These are phyloP conservation scores for Aristolochia fimbriata DNA, from an alignment of 164 flowering plant species.

Conservation along the genomic window DNA sequence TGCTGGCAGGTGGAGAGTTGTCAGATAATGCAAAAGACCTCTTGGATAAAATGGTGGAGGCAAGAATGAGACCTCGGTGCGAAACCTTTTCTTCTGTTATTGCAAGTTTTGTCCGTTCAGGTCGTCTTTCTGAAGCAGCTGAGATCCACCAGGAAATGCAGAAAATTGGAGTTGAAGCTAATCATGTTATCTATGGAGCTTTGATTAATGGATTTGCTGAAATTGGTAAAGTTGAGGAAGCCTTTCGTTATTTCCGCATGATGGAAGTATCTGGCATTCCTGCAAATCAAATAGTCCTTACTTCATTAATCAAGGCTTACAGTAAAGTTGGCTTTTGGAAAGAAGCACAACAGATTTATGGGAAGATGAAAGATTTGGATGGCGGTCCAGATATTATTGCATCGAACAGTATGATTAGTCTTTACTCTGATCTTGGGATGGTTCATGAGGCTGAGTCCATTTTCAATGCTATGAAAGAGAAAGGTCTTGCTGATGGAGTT, in stretches of 20 bases:
- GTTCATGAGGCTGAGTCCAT: slow-evolving; percentile 57
- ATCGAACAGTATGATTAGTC: slow-evolving; percentile 68
- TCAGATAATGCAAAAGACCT: slow-evolving; percentile 46
- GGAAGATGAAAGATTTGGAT: slow-evolving; percentile 39
- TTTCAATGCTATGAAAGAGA: slow-evolving; percentile 42
- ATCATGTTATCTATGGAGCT: slow-evolving; percentile 75
- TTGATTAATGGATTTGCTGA: slow-evolving; percentile 81
- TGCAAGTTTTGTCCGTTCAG: slow-evolving; percentile 49
- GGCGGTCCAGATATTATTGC: slow-evolving; percentile 75
- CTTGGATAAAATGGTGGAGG: slow-evolving; percentile 59
- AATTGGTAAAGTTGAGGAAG: slow-evolving; percentile 60
- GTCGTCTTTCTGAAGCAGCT: slow-evolving; percentile 54
- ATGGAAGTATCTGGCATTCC: slow-evolving; percentile 59
- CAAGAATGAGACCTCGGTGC: slow-evolving; percentile 57
- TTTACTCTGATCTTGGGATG: slow-evolving; percentile 74
- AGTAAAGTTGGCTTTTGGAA: slow-evolving; percentile 55
- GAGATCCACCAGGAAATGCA: slow-evolving; percentile 51
- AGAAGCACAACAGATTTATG: slow-evolving; percentile 50
- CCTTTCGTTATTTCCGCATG: slow-evolving; percentile 42
- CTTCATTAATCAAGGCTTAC: slow-evolving; percentile 80
- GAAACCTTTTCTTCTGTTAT: slow-evolving; percentile 65
- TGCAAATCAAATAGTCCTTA: slow-evolving; percentile 60
- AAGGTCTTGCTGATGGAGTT: slow-evolving; percentile 54
- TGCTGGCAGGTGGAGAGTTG: slow-evolving; percentile 62
- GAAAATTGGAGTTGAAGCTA: slow-evolving; percentile 52